Evolutionary conservation across 2,329 filamentous ascomycete species (phyloP).

Genomic region (Fusarium decemcellulare): DNA sequence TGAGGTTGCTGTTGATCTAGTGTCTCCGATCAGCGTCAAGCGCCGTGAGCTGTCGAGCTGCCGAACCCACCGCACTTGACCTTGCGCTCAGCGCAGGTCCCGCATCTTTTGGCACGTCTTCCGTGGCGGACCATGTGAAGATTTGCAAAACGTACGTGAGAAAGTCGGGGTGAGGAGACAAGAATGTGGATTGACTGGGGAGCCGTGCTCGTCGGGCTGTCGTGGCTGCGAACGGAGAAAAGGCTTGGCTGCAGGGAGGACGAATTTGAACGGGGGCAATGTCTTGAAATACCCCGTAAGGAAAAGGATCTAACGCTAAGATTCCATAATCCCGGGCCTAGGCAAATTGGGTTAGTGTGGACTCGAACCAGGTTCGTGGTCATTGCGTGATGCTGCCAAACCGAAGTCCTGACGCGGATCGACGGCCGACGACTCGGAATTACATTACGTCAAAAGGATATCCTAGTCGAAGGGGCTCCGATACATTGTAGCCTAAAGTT

Average conservation of each 20-base stretch:
- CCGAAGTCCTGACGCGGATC: no score
- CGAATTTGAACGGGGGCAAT: conserved; percentile 13
- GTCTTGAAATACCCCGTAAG: conserved; percentile 34
- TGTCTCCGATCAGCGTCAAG: neutral
- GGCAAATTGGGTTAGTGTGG: no score
- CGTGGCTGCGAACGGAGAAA: neutral
- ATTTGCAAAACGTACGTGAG: neutral
- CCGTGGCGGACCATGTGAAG: conserved; percentile 27
- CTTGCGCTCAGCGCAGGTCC: conserved; percentile 35
- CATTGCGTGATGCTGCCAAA: no score
- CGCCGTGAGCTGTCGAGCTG: neutral
- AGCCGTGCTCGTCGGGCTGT: neutral
- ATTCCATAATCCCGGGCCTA: no score
- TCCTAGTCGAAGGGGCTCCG: no score
- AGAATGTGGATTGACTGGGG: neutral
- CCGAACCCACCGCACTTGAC: conserved; percentile 30
- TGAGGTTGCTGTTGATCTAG: conserved; percentile 32
- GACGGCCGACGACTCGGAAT: no score
- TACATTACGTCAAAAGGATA: no score
- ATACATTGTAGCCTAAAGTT: no score
- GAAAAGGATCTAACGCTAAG: conserved; percentile 12
- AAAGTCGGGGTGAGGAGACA: neutral
- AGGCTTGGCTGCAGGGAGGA: conserved; percentile 8
- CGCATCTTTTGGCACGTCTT: conserved; percentile 34
- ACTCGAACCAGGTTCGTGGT: no score